phyloP scores from a whole-genome alignment of 2,329 filamentous ascomycete genomes.

The Diaporthe vaccinii region DNA sequence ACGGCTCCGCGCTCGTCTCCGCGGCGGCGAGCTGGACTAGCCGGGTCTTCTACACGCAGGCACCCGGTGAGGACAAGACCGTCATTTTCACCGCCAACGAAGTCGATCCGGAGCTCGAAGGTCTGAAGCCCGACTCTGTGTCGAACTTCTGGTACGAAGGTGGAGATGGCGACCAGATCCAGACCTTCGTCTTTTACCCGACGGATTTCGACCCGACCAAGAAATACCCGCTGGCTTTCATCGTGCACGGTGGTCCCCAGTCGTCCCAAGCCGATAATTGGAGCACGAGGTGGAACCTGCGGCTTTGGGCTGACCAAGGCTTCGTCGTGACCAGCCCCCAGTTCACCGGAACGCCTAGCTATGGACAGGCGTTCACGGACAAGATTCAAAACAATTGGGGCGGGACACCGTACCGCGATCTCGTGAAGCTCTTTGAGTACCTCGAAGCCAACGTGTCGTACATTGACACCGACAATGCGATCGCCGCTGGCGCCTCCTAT shows the following conservation, averaged over 20 bases:
- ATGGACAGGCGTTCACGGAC: conserved; percentile 67
- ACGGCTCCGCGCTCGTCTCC: conserved; percentile 49
- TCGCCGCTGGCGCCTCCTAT: conserved; percentile 66
- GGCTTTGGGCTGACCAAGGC: conserved; percentile 68
- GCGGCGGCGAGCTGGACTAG: conserved; percentile 54
- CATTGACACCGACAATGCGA: conserved; percentile 63
- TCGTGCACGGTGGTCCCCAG: conserved; percentile 68
- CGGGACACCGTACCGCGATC: conserved; percentile 65
- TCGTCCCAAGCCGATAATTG: conserved; percentile 65
- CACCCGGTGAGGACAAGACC: conserved; percentile 47
- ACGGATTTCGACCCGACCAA: conserved; percentile 52
- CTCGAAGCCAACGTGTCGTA: conserved; percentile 64
- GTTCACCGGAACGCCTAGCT: conserved; percentile 66
- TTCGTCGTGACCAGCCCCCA: conserved; percentile 69
- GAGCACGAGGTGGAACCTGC: conserved; percentile 67
- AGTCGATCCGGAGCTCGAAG: conserved; percentile 51
- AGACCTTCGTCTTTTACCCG: conserved; percentile 52
- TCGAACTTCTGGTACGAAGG: conserved; percentile 53
- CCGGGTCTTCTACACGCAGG: conserved; percentile 50
- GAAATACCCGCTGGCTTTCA: conserved; percentile 66
- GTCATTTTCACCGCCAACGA: conserved; percentile 53
- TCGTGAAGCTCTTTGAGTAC: conserved; percentile 66
- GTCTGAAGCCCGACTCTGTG: conserved; percentile 49
- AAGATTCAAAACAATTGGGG: conserved; percentile 65
- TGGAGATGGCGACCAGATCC: conserved; percentile 47